These are phyloP conservation scores for Candida xiaguanensis DNA, from an alignment of 805 yeast species.

Conservation along the genomic window DNA sequence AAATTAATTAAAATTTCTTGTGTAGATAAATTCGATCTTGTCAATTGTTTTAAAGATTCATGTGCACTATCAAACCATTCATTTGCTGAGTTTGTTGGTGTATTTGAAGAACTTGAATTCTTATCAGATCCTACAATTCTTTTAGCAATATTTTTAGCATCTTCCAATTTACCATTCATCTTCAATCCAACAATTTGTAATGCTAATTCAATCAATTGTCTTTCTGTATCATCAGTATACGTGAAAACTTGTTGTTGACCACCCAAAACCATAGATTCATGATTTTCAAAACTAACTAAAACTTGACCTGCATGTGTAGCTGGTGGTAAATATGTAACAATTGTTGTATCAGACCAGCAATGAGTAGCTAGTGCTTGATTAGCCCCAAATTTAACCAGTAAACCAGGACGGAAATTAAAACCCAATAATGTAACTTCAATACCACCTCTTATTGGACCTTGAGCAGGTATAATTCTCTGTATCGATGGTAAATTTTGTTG, in stretches of 20 bases:
- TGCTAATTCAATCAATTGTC: slow-evolving; percentile 91
- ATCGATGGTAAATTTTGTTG: slow-evolving; percentile 48
- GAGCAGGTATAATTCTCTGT: slow-evolving; percentile 89
- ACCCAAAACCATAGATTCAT: slow-evolving; percentile 30
- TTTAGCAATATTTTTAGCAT: slow-evolving; percentile 89
- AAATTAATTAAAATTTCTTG: slow-evolving; percentile 49
- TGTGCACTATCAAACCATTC: slow-evolving; percentile 56
- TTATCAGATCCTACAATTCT: slow-evolving; percentile 72
- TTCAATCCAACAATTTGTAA: slow-evolving; percentile 94
- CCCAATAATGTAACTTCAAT: slow-evolving; percentile 92
- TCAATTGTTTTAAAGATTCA: slow-evolving; percentile 41
- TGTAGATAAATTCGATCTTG: slow-evolving; percentile 42
- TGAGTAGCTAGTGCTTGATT: slow-evolving; percentile 79
- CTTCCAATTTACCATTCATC: slow-evolving; percentile 94
- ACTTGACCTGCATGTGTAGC: slow-evolving; percentile 89
- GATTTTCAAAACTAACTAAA: slow-evolving; percentile 71
- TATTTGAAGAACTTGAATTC: slow-evolving; percentile 3
- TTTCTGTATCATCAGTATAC: slow-evolving; percentile 91
- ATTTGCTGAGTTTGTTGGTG: slow-evolving; percentile 18
- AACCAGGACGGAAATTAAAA: slow-evolving; percentile 76
- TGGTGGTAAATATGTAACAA: slow-evolving; percentile 92
- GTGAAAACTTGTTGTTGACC: slow-evolving; percentile 64
- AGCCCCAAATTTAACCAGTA: slow-evolving; percentile 83
- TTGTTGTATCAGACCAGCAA: slow-evolving; percentile 94
- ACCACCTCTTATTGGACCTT: slow-evolving; percentile 96